These are phyloP conservation scores for Tetraselmis chui DNA, from an alignment of 139 green algal species.

Conservation along the genomic window DNA sequence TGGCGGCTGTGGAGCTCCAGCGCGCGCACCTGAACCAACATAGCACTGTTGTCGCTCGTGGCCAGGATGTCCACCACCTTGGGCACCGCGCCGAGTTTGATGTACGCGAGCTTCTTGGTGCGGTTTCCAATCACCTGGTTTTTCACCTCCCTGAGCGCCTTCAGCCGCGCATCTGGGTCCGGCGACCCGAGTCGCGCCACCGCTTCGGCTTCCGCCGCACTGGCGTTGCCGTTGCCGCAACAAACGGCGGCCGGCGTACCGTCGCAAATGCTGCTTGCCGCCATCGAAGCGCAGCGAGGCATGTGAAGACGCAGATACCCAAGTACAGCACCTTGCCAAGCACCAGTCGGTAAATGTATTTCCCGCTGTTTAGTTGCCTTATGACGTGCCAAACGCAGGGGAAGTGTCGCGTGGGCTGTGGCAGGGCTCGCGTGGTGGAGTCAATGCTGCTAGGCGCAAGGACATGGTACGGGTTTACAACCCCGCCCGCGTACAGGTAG, in stretches of 20 bases:
- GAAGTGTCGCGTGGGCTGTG: too few relatives aligned
- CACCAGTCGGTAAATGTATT: too few relatives aligned
- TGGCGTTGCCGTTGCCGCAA: not conserved
- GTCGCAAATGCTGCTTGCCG: not conserved
- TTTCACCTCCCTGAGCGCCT: slow-evolving; percentile 54
- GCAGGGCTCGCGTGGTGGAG: too few relatives aligned
- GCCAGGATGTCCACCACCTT: slow-evolving; percentile 46
- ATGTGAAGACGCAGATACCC: too few relatives aligned
- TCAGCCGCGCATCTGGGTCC: slow-evolving; percentile 26
- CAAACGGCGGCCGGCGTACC: too few relatives aligned
- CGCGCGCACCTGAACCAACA: slow-evolving; percentile 39
- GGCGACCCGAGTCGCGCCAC: slow-evolving; percentile 20
- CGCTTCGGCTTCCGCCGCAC: not conserved
- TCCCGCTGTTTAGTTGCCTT: too few relatives aligned
- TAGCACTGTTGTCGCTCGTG: slow-evolving; percentile 12
- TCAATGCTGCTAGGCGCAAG: too few relatives aligned
- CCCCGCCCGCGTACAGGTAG: too few relatives aligned
- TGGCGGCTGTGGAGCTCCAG: too few relatives aligned
- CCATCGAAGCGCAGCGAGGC: not conserved
- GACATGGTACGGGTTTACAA: too few relatives aligned
- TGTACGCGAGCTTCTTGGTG: slow-evolving; percentile 50
- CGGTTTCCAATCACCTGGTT: slow-evolving; percentile 66
- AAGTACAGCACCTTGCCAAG: too few relatives aligned
- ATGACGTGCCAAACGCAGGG: too few relatives aligned
- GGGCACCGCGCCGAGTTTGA: slow-evolving; percentile 51